Evolutionary conservation across 306 rosid species (phyloP), one percentile per base, ranked within the genome.

Genomic region (Quercus suber): DNA sequence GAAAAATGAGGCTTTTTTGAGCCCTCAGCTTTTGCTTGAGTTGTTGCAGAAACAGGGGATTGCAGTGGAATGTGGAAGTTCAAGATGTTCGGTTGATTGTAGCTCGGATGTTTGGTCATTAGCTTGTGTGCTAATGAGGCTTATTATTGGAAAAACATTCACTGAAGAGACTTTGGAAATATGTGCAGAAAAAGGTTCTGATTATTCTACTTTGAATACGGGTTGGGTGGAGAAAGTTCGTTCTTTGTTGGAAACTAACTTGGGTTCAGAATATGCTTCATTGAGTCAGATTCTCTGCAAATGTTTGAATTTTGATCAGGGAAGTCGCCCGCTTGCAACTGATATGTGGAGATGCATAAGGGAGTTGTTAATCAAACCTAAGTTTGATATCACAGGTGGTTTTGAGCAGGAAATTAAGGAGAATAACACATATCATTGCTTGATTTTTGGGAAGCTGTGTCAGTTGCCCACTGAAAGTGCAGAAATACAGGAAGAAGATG

Each of bases 51-150:
- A 76, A 77, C 85, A 83, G 76, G 83, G 71, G 18, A 3, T 73
- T 73, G 75, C 17, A n/a, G 71, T 57, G 5, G 89, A 88, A 78
- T 67, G 80, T 83, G 89, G 68, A 73, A 55, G 71, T 28, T 51
- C 82, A 2, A 75, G 80, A 52, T 67, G 83, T 85, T 76, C 82
- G 4, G 58, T 86, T n/a, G 90, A 90, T 60, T 78, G 30, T 84
- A 76, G 90, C 78, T 86, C 95, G 2, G 97, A 94, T 86, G 86
- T 88, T 56, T 94, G 97, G 97, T 87, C 95, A 61, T 79, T 89
- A 79, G 94, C 87, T 76, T 89, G 90, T 82, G 84, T 89, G 23
- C 75, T 94, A 76, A 64, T 91, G 69, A 78, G 75, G 76, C 83
- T 91, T 79, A 85, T 94, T 23, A 53, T 89, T 74, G 92, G 99